Base-by-base conservation (phyloP, 2,329 filamentous ascomycete species). In the Aspergillus fijiensis region DNA sequence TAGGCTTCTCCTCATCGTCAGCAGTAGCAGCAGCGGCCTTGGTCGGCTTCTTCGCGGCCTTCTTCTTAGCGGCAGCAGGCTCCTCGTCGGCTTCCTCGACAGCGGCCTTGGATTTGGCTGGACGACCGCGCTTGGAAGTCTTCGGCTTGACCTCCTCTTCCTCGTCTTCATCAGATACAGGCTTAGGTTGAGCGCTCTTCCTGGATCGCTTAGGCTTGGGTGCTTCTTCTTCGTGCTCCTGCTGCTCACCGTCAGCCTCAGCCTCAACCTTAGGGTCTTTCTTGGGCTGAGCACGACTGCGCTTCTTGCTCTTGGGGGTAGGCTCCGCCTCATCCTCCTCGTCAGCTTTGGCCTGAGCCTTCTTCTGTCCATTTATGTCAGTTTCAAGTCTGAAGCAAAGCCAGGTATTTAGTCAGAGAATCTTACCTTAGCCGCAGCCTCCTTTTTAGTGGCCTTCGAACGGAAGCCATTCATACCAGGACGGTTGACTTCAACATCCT, bases 401-500 rank as follows among this genome's bases (percentile, higher is more conserved):
- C 11, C 33, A 35, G 31, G 29, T 19, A 39, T 23, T 23, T 27
- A 14, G 5, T 11, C n/a, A 11, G 31, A 16, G 4, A n/a, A 21
- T 7, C 23, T 23, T 49, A 50, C 59, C 23, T 59, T 58, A 10
- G 51, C 51, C 23, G 62, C 63, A 50, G 71, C 67, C 49, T 73
- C 71, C 62, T 76, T 74, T 66, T 75, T 76, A 3, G 72, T 65
- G 29, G 63, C 72, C 19, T 73, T 72, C 49, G 70, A 69, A 39
- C 85, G 86, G 70, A 89, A 90, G 25, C 89, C 88, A 60, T 79
- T 83, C 68, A 82, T 80, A 16, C 89, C 89, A 3, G 85, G 87
- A 21, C 84, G 81, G 72, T 95, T 96, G 77, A 86, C 84, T 70
- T 90, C 89, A 3, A 85, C 80, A 65, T 96, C 91, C 90, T 95